Conservation (phyloP, 352 stramenopile genomes). For the Globisporangium irregulare region DNA sequence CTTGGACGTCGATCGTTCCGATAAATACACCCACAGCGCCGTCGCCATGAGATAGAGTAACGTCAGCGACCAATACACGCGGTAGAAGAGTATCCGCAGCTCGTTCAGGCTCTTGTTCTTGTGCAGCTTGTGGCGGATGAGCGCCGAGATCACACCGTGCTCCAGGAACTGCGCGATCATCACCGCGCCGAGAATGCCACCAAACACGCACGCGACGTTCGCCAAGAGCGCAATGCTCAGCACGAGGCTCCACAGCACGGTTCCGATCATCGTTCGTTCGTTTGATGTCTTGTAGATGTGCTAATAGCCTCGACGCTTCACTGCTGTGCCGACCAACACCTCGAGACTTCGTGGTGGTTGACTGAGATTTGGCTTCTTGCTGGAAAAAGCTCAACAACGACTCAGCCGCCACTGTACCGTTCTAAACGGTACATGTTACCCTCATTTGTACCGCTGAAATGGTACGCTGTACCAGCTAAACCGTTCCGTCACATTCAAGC, state of each 20-base stretch:
- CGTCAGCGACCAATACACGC: conserved; percentile 56
- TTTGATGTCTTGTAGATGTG: neutral
- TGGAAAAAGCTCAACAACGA: neutral
- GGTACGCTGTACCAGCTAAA: conserved; percentile 8
- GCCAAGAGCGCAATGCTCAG: conserved; percentile 18
- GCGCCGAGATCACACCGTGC: conserved; percentile 47
- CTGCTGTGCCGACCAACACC: too few relatives aligned
- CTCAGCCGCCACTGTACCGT: neutral
- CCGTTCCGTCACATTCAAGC: conserved; percentile 3
- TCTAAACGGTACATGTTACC: neutral
- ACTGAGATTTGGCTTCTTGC: neutral
- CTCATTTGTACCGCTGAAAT: neutral
- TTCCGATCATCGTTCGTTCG: conserved; percentile 1
- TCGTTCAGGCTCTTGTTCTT: conserved; percentile 28
- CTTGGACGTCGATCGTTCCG: conserved; percentile 43
- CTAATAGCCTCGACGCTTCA: neutral
- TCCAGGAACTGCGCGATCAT: conserved; percentile 74
- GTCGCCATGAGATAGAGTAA: conserved; percentile 35
- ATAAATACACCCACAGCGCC: conserved; percentile 59
- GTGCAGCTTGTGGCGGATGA: conserved; percentile 52
- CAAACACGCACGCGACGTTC: conserved; percentile 22
- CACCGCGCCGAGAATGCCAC: conserved; percentile 37
- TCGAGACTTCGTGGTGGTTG: too few relatives aligned
- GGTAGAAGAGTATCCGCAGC: conserved; percentile 57
- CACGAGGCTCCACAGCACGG: conserved; percentile 14